Evolutionary conservation across 192 early-diverging fungal genomes (phyloP).

Genomic region (Podochytrium sp.): DNA sequence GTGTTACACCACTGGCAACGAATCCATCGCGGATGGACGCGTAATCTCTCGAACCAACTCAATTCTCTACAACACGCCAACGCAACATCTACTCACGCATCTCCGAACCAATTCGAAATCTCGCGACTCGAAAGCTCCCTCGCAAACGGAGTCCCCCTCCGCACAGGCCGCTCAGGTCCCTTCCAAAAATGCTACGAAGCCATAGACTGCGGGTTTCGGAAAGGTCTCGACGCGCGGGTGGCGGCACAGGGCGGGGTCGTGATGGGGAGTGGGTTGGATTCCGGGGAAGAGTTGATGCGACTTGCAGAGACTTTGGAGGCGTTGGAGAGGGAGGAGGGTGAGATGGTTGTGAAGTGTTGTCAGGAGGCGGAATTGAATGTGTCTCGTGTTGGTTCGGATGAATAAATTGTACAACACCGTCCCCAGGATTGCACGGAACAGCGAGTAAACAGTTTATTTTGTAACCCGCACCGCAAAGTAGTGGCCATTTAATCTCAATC

Average conservation of each 20-base stretch:
- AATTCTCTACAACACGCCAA: no score
- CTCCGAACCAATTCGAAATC: neutral
- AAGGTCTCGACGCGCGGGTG: neutral
- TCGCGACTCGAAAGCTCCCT: neutral
- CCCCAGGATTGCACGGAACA: no score
- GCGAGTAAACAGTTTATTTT: no score
- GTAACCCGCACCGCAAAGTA: no score
- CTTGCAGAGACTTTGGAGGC: neutral
- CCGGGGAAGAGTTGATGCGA: slow-evolving; percentile 2
- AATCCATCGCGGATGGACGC: neutral
- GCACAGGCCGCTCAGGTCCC: neutral
- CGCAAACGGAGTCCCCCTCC: neutral
- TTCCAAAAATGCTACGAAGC: slow-evolving; percentile 4
- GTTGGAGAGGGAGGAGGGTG: neutral
- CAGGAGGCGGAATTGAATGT: no score
- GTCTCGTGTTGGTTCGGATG: no score
- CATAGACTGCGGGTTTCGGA: neutral
- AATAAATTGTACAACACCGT: no score
- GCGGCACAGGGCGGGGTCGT: neutral
- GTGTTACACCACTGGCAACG: neutral
- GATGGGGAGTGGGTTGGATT: slow-evolving; percentile 20
- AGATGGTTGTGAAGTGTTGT: neutral
- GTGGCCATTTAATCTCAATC: no score
- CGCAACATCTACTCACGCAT: neutral
- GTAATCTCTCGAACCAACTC: neutral